Base-by-base conservation (phyloP, 805 yeast genomes). In the Maudiozyma barnettii region DNA sequence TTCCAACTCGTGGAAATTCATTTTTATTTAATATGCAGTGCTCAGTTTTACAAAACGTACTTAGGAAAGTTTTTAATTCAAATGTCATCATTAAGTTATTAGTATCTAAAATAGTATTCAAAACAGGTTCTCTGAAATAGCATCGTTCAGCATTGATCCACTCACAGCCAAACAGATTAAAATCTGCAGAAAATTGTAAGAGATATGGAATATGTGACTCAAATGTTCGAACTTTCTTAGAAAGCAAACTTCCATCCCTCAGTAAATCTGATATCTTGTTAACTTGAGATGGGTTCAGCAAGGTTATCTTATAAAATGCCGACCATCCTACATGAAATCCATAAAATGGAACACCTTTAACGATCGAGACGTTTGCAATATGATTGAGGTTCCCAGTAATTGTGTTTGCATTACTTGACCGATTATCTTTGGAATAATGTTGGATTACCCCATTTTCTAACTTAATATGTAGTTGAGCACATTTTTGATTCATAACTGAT, bases 121-220 rank as follows among this genome's bases (percentile, higher is more conserved):
- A 47, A 8, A 80, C 54, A 0, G 95, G 93, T 3, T 67, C 58
- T 45, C 96, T 61, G 60, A 84, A 82, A 51, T 66, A 74, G 21
- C 76, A 65, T 4, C 66, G 53, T 2, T 60, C 55, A 1, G 82
- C 48, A 16, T 73, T 66, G 20, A 90, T 50, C 91, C 95, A 86
- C 5, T 82, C 80, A 63, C 96, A 86, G 1, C 96, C 95, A 59
- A 74, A 86, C 29, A 91, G 64, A 58, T 91, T 90, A 64, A 75
- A 88, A 59, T 93, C 99, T 0, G 84, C 72, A 23, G 87, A 62
- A 58, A 91, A 88, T 58, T 93, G 97, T 6, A 87, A 63, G 1
- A 77, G 58, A 54, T 71, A 83, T 0, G 96, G 89, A 12, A 91
- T 73, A 58, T 93, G 98, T 0, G 89, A 71, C 57, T 93, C 99